Percentiles rank a stretch among this genome's conserved stretches.
Conservation (phyloP, 1,284 basidiomycete genomes). For the Trichosporon ovoides region DNA sequence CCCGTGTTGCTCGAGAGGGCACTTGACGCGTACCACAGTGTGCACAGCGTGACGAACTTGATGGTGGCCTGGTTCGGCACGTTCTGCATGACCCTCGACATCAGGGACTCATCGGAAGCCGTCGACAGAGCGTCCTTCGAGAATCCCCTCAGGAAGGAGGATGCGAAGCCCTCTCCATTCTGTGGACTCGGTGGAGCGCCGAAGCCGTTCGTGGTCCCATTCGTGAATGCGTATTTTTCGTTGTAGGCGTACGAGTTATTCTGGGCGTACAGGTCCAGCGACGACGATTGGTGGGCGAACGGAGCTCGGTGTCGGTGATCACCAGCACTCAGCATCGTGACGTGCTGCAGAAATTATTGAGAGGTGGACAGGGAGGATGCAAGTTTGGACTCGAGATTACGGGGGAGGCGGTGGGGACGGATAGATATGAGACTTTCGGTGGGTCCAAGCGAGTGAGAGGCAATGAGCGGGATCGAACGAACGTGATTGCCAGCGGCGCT, state of each 20-base stretch:
- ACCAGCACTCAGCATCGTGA: not conserved
- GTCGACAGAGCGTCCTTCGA: not conserved
- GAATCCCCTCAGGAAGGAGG: not conserved
- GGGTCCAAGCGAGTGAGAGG: no score
- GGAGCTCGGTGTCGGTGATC: conserved; percentile 42
- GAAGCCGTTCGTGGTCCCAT: not conserved
- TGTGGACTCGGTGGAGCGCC: not conserved
- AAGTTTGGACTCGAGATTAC: not conserved
- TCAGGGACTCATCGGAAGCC: not conserved
- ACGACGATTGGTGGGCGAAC: conserved; percentile 33
- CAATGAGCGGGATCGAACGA: no score
- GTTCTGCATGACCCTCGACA: not conserved
- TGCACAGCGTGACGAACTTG: conserved; percentile 46
- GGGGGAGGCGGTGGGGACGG: no score
- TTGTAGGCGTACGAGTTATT: not conserved
- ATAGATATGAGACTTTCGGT: no score
- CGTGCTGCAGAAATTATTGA: not conserved
- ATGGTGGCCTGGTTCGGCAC: conserved; percentile 35
- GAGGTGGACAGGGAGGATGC: not conserved
- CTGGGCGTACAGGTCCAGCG: conserved; percentile 15
- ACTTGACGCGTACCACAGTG: conserved; percentile 48
- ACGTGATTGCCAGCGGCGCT: no score
- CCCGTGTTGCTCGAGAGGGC: conserved; percentile 49
- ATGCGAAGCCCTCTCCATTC: not conserved
- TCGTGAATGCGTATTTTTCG: not conserved